phyloP scores from a whole-genome alignment of 2,329 filamentous ascomycete genomes.

The Aspergillus fumigatus region DNA sequence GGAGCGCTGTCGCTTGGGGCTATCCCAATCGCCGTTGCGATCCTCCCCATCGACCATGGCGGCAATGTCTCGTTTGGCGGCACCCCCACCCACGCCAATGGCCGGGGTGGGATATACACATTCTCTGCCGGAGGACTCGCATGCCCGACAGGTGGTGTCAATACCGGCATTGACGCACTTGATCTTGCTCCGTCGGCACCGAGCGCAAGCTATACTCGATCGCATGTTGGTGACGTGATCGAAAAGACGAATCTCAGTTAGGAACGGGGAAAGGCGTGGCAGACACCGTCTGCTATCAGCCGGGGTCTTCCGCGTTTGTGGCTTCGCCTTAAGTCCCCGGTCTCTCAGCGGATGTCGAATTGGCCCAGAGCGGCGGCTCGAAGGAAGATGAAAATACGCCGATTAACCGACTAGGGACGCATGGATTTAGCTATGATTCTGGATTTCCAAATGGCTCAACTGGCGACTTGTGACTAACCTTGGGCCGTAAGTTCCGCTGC shows the following conservation, averaged over 20 bases:
- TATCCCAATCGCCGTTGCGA: conserved; percentile 39
- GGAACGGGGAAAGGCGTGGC: conserved; percentile 1
- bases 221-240: conserved; percentile 49
- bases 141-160: conserved; percentile 67
- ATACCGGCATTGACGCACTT: conserved; percentile 79
- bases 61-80: conserved; percentile 35
- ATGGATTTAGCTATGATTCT: background rate
- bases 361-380: background rate
- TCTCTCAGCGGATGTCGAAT: background rate
- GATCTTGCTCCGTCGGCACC: conserved; percentile 76
- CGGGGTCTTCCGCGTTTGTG: background rate
- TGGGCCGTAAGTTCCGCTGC: background rate
- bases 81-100: conserved; percentile 29
- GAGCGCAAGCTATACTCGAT: conserved; percentile 72
- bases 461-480: background rate
- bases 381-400: background rate
- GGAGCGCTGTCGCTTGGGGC: conserved; percentile 39
- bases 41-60: conserved; percentile 35
- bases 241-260: conserved; percentile 2
- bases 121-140: conserved; percentile 65
- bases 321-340: background rate
- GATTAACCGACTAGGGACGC: background rate
- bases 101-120: conserved; percentile 62
- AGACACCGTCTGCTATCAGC: background rate
- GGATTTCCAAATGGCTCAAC: background rate